Evolutionary conservation across 805 yeast genomes (phyloP).

Genomic region (Spathaspora girioi): DNA sequence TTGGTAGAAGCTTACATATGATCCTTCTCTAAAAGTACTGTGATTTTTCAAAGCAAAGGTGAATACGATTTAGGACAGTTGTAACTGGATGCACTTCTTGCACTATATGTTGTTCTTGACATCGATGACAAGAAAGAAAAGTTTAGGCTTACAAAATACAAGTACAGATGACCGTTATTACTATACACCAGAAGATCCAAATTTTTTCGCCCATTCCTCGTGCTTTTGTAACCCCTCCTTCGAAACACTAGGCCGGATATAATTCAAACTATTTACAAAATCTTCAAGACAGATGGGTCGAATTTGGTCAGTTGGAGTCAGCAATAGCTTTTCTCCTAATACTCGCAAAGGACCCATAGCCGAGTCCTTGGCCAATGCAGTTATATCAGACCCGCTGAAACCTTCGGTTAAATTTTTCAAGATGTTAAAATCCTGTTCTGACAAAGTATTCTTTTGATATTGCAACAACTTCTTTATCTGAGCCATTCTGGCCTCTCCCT

Average conservation of each 20-base stretch:
- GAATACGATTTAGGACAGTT: too few relatives aligned
- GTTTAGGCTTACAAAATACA: background rate
- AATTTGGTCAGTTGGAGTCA: conserved; percentile 67
- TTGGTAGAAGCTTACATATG: too few relatives aligned
- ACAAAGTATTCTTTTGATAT: conserved; percentile 68
- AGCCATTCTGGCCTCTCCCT: conserved; percentile 68
- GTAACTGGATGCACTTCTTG: too few relatives aligned
- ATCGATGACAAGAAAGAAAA: background rate
- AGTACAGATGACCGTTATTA: background rate
- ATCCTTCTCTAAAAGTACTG: too few relatives aligned
- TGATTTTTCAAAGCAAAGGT: too few relatives aligned
- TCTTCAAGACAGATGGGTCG: conserved; percentile 73
- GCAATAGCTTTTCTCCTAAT: conserved; percentile 77
- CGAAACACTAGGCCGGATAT: conserved; percentile 86
- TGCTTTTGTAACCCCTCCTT: conserved; percentile 72
- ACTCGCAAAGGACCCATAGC: conserved; percentile 97
- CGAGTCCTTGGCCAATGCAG: conserved; percentile 92
- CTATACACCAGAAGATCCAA: conserved; percentile 84
- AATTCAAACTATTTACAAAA: conserved; percentile 69
- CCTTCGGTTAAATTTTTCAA: conserved; percentile 71
- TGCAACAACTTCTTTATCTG: conserved; percentile 67
- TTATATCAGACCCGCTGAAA: conserved; percentile 87
- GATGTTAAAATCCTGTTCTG: conserved; percentile 57
- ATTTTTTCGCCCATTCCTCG: conserved; percentile 84
- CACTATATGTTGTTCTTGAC: background rate